Evolutionary conservation across 108 stramenopile species (phyloP), one percentile per base, ranked within the genome.

Genomic region (Fistulifera pelliculosa): DNA sequence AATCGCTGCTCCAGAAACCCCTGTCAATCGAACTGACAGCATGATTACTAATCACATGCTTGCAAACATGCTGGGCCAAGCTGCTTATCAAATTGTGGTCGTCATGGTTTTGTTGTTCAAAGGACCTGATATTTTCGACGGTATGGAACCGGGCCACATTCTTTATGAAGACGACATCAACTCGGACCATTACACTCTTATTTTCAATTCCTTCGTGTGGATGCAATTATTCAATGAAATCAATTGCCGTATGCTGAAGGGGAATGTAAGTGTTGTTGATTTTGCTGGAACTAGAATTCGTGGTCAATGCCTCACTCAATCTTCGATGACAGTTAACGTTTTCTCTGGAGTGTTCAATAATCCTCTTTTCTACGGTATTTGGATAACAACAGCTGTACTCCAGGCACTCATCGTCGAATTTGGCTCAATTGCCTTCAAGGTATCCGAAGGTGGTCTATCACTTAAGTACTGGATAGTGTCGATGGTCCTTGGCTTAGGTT

Each of bases 171-270:
- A 58, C 18, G 66, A 58, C 12, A 65, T 64, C 22, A 85, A 83
- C 54, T 84, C 86, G 16, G 58, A 59, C 10, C 94, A 98, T 67
- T 89, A 82, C 52, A 94, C 95, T 8, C 35, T 94, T 40, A 80
- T 99, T 51, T 99, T 99, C 80, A 99, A 99, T 72, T 47, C 89
- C 19, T 99, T 99, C 70, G 96, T 97, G 8, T 96, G 94, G 83
- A 81, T 94, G 86, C 92, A 95, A 70, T 64, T 99, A n/a, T 96
- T 95, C 73, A 97, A 97, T 72, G 96, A 99, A 74, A 60, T 99
- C 47, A 96, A 99, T 66, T 71, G 77, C 18, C 69, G 95, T 45
- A 74, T 71, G 27, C 65, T 98, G 48, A 73, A 83, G 56, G 84
- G 25, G 88, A 90, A 57, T 70, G 76, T 71, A 61, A 65, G 81